These are phyloP conservation scores for Pterulicium gracile DNA, from an alignment of 1,284 basidiomycete genomes.

Conservation along the genomic window DNA sequence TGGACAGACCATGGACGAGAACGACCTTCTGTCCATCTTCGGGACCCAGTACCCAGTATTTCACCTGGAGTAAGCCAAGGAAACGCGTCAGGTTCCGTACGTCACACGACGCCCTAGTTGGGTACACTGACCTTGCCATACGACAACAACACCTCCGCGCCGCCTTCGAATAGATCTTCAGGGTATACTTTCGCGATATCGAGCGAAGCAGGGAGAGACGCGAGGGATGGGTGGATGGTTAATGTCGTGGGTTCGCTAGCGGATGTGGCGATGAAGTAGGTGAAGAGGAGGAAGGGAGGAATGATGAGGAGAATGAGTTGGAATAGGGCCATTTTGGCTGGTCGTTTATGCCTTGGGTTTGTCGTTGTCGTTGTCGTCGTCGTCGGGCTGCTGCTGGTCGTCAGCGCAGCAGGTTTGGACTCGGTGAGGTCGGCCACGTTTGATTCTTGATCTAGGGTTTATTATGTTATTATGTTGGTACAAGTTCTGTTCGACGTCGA, in stretches of 20 bases:
- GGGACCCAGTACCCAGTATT: constrained; percentile 68
- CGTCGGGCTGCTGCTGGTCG: no score
- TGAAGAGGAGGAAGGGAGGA: constrained; percentile 43
- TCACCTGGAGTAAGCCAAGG: constrained; percentile 28
- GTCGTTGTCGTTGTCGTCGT: no score
- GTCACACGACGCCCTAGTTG: no score
- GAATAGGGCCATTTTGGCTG: no score
- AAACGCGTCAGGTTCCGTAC: no score
- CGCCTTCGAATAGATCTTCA: constrained; percentile 53
- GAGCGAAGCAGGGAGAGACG: constrained; percentile 38
- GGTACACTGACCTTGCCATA: constrained; percentile 42
- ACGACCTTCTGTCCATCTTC: constrained; percentile 58
- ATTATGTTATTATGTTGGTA: no score
- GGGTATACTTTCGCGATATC: constrained; percentile 61
- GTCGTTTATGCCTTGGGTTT: no score
- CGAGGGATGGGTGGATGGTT: constrained; percentile 43
- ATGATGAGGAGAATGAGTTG: constrained; percentile 47
- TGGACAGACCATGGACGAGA: constrained; percentile 56
- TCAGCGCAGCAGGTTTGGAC: no score
- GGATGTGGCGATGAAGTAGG: constrained; percentile 53
- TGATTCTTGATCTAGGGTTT: no score
- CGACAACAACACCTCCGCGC: constrained; percentile 53
- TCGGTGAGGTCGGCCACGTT: no score
- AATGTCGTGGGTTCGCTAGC: constrained; percentile 42
- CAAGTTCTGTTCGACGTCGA: no score